Conservation (phyloP, 139 green algal species). For the Tetraselmis chui region DNA sequence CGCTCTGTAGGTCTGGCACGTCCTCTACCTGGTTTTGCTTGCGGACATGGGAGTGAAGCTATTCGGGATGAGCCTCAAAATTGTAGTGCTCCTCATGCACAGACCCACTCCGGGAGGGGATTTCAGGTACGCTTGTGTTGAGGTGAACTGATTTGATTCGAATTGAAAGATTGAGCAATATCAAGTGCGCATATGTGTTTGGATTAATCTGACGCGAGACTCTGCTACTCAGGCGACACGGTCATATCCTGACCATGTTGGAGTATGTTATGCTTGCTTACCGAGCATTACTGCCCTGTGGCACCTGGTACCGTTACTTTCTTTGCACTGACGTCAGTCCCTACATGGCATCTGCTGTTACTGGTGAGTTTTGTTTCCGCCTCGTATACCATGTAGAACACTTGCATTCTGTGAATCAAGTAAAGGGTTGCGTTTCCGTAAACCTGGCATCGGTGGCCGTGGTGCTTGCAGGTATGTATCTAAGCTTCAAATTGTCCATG, state of each 20-base stretch:
- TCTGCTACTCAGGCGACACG: conserved; percentile 8
- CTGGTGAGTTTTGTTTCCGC: not conserved
- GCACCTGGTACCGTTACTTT: conserved; percentile 47
- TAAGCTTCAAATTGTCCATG: conserved; percentile 42
- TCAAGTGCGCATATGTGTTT: not conserved
- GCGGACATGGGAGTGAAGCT: conserved; percentile 40
- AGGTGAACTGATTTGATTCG: not conserved
- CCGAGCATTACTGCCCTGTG: conserved; percentile 38
- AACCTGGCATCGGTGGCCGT: too few relatives aligned
- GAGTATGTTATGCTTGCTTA: conserved; percentile 44
- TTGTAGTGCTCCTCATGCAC: not conserved
- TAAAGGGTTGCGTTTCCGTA: too few relatives aligned
- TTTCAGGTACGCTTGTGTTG: not conserved
- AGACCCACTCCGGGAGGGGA: too few relatives aligned
- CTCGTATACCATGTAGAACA: not conserved
- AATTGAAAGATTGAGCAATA: not conserved
- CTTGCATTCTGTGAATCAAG: not conserved
- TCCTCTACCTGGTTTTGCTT: conserved; percentile 29
- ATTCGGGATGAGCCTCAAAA: conserved; percentile 37
- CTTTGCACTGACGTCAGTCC: conserved; percentile 16
- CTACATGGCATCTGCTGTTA: not conserved
- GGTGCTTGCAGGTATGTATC: conserved; percentile 37
- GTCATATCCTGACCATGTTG: conserved; percentile 33
- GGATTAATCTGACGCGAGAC: not conserved
- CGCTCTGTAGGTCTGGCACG: conserved; percentile 38